Evolutionary conservation across 306 rosid species (phyloP).

Genomic region (Psophocarpus tetragonolobus): DNA sequence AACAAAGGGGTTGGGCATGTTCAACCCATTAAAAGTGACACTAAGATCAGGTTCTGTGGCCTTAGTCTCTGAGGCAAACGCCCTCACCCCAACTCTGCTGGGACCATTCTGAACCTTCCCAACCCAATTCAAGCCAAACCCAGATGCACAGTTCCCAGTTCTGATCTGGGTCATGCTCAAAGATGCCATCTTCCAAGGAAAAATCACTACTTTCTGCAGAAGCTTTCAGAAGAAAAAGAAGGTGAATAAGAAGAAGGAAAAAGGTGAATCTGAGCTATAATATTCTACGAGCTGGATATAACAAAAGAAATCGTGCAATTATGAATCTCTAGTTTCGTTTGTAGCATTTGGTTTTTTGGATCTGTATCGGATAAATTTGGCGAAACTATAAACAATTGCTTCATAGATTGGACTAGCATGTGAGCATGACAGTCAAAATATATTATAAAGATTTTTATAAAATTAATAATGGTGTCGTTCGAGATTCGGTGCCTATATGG

Average conservation of each 20-base stretch:
- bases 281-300: conserved; percentile 8
- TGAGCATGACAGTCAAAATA: neutral
- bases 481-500: neutral
- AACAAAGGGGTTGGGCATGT: conserved; percentile 92
- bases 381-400: conserved; percentile 18
- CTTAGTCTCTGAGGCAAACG: conserved; percentile 59
- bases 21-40: conserved; percentile 78
- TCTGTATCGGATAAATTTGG: conserved; percentile 14
- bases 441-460: neutral
- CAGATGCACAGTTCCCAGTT: conserved; percentile 52
- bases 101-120: conserved; percentile 41
- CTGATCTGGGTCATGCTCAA: conserved; percentile 61
- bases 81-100: conserved; percentile 60
- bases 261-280: conserved; percentile 54
- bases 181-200: conserved; percentile 61
- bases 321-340: conserved; percentile 37
- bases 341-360: conserved; percentile 31
- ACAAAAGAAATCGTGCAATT: conserved; percentile 39
- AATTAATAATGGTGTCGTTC: neutral
- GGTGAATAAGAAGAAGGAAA: conserved; percentile 5
- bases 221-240: neutral
- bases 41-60: conserved; percentile 85
- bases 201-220: conserved; percentile 25
- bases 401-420: conserved; percentile 11
- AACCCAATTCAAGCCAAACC: conserved; percentile 45